Evolutionary conservation across 2,329 filamentous ascomycete species (phyloP).

Genomic region (Curvularia hawaiiensis): DNA sequence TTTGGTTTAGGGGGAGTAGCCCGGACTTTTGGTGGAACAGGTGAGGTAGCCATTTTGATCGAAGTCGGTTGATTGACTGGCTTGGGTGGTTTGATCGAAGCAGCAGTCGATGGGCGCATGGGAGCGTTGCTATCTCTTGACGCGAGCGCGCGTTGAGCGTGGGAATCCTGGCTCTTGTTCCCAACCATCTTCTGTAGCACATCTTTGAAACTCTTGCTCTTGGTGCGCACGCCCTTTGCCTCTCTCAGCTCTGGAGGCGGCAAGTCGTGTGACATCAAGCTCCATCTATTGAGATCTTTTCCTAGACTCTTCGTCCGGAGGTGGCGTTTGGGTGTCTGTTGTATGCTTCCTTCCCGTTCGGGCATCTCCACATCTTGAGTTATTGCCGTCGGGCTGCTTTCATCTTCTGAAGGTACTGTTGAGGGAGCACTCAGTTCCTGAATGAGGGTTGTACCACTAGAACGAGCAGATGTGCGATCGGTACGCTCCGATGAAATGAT

Average conservation of each 20-base stretch:
- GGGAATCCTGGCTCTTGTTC: slow-evolving; percentile 15
- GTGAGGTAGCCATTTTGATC: background rate
- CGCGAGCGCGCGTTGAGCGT: slow-evolving; percentile 7
- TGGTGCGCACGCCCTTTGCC: slow-evolving; percentile 19
- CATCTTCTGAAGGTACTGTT: slow-evolving; percentile 19
- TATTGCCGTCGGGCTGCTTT: slow-evolving; percentile 16
- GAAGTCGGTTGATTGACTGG: background rate
- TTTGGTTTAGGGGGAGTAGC: background rate
- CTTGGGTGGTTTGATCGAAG: background rate
- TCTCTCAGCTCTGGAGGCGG: slow-evolving; percentile 30
- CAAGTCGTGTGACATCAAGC: slow-evolving; percentile 28
- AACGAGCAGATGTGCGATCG: slow-evolving; percentile 31
- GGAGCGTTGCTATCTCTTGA: slow-evolving; percentile 11
- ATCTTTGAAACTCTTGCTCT: slow-evolving; percentile 31
- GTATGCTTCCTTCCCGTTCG: slow-evolving; percentile 23
- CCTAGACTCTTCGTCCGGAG: slow-evolving; percentile 20
- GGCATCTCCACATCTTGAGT: slow-evolving; percentile 8
- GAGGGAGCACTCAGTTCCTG: slow-evolving; percentile 28
- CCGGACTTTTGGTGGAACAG: background rate
- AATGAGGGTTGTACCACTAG: slow-evolving; percentile 42
- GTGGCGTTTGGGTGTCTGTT: slow-evolving; percentile 24
- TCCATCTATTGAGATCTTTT: slow-evolving; percentile 14
- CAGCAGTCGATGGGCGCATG: slow-evolving; percentile 9
- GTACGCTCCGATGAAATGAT: slow-evolving; percentile 29
- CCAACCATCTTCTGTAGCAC: slow-evolving; percentile 38